These are phyloP conservation scores for Coleophoma eucalyptorum DNA, from an alignment of 2,329 filamentous ascomycete genomes.

Conservation along the genomic window DNA sequence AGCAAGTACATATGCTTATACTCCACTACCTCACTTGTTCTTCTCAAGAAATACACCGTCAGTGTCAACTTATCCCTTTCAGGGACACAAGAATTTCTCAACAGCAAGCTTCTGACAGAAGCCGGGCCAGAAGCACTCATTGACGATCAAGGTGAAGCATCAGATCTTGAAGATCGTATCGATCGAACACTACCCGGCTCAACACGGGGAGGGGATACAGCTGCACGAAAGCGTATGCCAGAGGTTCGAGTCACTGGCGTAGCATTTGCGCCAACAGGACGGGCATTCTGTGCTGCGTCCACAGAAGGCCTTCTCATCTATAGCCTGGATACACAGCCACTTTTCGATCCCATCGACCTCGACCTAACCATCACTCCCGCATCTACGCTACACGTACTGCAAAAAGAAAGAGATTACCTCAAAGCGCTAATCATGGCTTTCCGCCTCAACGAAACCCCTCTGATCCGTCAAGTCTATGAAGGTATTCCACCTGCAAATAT, in stretches of 20 bases:
- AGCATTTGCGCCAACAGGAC: constrained; percentile 83
- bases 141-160: constrained; percentile 83
- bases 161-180: constrained; percentile 80
- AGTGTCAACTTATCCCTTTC: constrained; percentile 94
- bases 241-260: constrained; percentile 84
- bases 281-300: constrained; percentile 89
- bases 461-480: constrained; percentile 85
- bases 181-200: constrained; percentile 80
- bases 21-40: constrained; percentile 85
- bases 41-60: constrained; percentile 94
- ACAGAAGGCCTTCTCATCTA: constrained; percentile 95
- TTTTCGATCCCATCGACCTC: constrained; percentile 95
- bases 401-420: constrained; percentile 72
- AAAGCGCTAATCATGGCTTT: constrained; percentile 97
- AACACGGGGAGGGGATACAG: constrained; percentile 79
- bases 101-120: constrained; percentile 87
- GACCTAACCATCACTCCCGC: constrained; percentile 91
- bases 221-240: constrained; percentile 68
- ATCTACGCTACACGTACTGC: constrained; percentile 67
- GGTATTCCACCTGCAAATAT: constrained; percentile 74
- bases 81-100: constrained; percentile 94
- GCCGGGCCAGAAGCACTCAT: constrained; percentile 81
- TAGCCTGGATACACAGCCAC: constrained; percentile 76
- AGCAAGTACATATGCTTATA: constrained; percentile 99
- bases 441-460: constrained; percentile 79